Base-by-base conservation (phyloP, 2,329 filamentous ascomycete genomes). In the Phoma sp. region DNA sequence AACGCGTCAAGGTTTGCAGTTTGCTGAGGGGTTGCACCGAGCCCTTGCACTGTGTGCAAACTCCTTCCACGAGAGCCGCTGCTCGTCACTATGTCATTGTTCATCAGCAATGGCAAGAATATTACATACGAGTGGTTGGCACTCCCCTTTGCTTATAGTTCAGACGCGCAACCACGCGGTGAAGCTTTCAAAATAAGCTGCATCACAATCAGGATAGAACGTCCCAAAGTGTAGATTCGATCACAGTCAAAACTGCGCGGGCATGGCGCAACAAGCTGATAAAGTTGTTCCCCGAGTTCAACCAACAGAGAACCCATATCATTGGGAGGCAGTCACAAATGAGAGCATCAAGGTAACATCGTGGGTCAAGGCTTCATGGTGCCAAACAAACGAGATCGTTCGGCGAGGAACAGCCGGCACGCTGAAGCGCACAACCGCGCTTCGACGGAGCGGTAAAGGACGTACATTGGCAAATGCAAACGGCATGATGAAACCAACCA, bases 251-350 rank as follows among this genome's bases (percentile, higher is more conserved):
- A 14, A 23, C 8, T 7, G 14, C 27, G 13, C 27, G 14, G 7
- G 6, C 13, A 42, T 5, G 18, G 5, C 18, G 11, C 24, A 8
- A 13, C 36, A 6, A 6, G 7, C 13, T 6, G 14, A 32, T 7
- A n/a, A 9, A 2, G 18, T 4, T 8, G 14, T 30, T 41, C n/a
- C 30, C 32, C 29, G 14, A 40, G 29, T 37, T 10, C 35, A 45
- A 18, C 52, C 52, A 32, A 49, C 40, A 11, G 18, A 24, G 8
- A 49, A 45, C 13, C 40, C 46, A 4, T 54, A 41, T 18, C 46
- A 54, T 14, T 54, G 42, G 46, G 37, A 47, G n/a, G 37, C 7
- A 4, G n/a, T 29, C 40, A 30, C 36, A 38, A 22, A 24, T 5
- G n/a, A 27, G 6, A 7, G 32, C 11, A 29, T 3, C 25, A 45